Evolutionary conservation across 768 basidiomycete genomes (phyloP), one percentile per base, ranked within the genome.

Genomic region (Leccinum variicolor): DNA sequence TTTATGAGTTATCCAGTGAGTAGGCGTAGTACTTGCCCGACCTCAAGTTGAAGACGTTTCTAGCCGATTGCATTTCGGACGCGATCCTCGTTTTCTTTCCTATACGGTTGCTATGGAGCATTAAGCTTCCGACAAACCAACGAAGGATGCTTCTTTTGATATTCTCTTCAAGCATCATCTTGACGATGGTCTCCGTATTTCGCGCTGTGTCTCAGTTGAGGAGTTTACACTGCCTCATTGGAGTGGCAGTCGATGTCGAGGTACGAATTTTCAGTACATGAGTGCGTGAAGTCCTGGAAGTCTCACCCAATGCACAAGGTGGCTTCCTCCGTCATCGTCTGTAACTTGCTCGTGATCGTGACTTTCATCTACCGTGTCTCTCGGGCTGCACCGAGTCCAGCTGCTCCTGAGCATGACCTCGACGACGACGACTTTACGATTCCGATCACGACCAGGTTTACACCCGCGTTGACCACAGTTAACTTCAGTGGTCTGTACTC

Each of bases 51-150:
- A 66, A 9, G 28, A 34, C 3, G 33, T 17, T n/a, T 26, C 31
- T 47, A 70, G 70, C 59, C 10, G 69, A 69, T 34, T 59, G 61
- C 19, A 50, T 69, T 23, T 57, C 65, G 21, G 69, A 67, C 46
- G 6, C 41, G 11, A 61, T 57, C 28, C 56, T 68, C 25, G 45
- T 66, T 33, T 36, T 28, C 34, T 45, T 64, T n/a, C 60, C 62
- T 17, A 48, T 63, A 47, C 17, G 29, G 39, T 11, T 57, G 19
- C n/a, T 64, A 7, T 53, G 53, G 61, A 47, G 47, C 9, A 54
- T 67, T 34, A 54, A 58, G 19, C 51, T 67, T 28, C 55, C 55
- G 31, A 50, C n/a, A 26, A 58, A 53, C 6, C 55, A 66, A 47
- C 64, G 64, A 48, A 50, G 50, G 19, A 58, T 60, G 50, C 62